Evolutionary conservation across 202 grass and related monocot genomes (phyloP), one percentile per base, ranked within the genome.

Genomic region (Setaria viridis): DNA sequence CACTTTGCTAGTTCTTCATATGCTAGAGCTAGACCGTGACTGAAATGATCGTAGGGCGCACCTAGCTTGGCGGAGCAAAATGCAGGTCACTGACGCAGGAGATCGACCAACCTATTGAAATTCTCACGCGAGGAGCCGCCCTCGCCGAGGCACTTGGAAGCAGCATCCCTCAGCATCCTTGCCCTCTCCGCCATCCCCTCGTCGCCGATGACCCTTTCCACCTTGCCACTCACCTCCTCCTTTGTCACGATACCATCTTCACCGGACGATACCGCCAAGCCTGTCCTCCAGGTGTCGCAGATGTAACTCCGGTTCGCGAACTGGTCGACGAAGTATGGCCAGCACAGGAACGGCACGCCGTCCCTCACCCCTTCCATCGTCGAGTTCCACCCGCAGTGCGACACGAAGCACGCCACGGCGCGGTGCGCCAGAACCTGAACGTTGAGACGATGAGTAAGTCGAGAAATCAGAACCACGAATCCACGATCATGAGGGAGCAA

Each of bases 381-480:
- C 1, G 87, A 91, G 77, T 94, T 94, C 87, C 92, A 94, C 13
- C 92, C 89, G 45, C 86, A 85, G 60, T 94, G 92, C 11, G 89
- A 91, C 80, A 94, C 42, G 80, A 95, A 93, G 6, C 5, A 90
- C 3, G 75, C 90, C 55, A 93, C 30, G 0, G 81, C 80, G 29
- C 54, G 57, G 79, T 91, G 80, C n/a, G 88, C 85, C 50, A 93
- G 53, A 5, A 93, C 82, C 25, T 25, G 25, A 25, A 25, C 25
- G 25, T 25, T 25, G 25, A 25, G 11, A 20, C 4, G 1, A 35
- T 0, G 14, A 55, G 25, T 25, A 25, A 25, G 25, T 25, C 25
- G 25, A 25, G 25, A 25, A 25, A 25, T 25, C 25, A 25, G 25
- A 25, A 55, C 17, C 53, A 20, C 49, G 49, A 51, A 51, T 51